Evolutionary conservation across 306 rosid species (phyloP), one percentile per base, ranked within the genome.

Genomic region (Castanospermum australe): DNA sequence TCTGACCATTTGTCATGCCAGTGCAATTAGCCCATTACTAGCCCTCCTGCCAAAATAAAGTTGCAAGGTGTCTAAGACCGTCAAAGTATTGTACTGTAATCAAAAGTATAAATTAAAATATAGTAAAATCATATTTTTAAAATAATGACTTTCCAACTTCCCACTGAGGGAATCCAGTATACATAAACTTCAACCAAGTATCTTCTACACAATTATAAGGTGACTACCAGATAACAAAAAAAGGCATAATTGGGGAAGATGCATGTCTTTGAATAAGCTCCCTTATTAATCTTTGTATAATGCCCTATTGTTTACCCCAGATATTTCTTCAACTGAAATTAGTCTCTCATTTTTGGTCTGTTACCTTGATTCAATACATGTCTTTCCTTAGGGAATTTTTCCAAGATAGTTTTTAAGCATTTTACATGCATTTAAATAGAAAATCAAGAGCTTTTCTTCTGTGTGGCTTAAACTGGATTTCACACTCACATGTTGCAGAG

Each of bases 401-500:
- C 39, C 60, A 77, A 67, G 35, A 52, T 57, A 22, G 41, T 6
- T 22, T 8, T 41, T 5, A 5, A 41, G 22, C 2, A 2, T 10
- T 55, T 76, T 56, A n/a, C 55, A 24, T 57, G 55, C 42, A 54
- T 66, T 60, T 52, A 60, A 57, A 76, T 67, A 66, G 51, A 54
- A 78, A 54, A 70, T 38, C 4, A 21, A 25, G 51, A 25, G 39
- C 45, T 73, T 47, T 73, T 36, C 52, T 81, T 39, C 74, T 65
- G 6, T 28, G 35, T 80, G 83, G 18, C 86, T 83, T 74, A 86
- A 67, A 77, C 51, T 72, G 84, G 78, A 78, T 72, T 42, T 25
- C 77, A 28, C 71, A 52, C 86, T 52, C 76, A 41, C 80, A 30
- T 89, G 24, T 84, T 88, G 95, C 90, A 95, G 99, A 95, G 82